phyloP scores from a whole-genome alignment of 495 filamentous ascomycete genomes.

The Cairneyella variabilis region DNA sequence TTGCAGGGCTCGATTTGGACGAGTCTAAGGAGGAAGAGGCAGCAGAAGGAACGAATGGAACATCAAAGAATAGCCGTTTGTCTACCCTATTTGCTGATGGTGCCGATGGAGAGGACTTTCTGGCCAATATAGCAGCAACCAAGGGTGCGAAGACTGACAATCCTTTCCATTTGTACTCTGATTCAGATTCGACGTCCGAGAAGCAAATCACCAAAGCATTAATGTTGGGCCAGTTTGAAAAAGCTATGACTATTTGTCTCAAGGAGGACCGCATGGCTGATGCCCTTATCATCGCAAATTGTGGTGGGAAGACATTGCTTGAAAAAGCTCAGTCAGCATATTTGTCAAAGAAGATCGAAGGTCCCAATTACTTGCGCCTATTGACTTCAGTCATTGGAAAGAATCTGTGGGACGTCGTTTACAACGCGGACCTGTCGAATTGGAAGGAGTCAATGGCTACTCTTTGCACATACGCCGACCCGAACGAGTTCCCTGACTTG shows the following conservation, averaged over 20 bases:
- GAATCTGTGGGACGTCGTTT: constrained; percentile 96
- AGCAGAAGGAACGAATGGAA: constrained; percentile 25
- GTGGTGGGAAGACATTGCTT: constrained; percentile 87
- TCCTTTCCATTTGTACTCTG: constrained; percentile 65
- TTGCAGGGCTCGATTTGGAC: constrained; percentile 26
- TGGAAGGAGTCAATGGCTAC: constrained; percentile 98
- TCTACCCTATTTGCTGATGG: constrained; percentile 79
- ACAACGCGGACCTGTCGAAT: constrained; percentile 86
- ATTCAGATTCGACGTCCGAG: constrained; percentile 66
- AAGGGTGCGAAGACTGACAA: constrained; percentile 80
- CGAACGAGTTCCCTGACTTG: constrained; percentile 89
- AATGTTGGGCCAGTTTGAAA: constrained; percentile 86
- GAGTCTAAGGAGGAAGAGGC: constrained; percentile 30
- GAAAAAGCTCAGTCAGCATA: constrained; percentile 93
- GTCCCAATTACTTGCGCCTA: constrained; percentile 88
- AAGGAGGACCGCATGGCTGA: constrained; percentile 88
- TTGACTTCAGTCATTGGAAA: constrained; percentile 90
- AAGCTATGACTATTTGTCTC: constrained; percentile 81
- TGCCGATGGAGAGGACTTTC: constrained; percentile 70
- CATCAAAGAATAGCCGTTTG: constrained; percentile 39
- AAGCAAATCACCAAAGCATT: constrained; percentile 82
- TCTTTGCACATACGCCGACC: constrained; percentile 89
- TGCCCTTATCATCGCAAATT: constrained; percentile 97
- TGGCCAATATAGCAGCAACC: constrained; percentile 68
- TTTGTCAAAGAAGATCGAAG: constrained; percentile 73